Base-by-base conservation (phyloP, 208 protist genomes). In the Strigomonas galati region DNA sequence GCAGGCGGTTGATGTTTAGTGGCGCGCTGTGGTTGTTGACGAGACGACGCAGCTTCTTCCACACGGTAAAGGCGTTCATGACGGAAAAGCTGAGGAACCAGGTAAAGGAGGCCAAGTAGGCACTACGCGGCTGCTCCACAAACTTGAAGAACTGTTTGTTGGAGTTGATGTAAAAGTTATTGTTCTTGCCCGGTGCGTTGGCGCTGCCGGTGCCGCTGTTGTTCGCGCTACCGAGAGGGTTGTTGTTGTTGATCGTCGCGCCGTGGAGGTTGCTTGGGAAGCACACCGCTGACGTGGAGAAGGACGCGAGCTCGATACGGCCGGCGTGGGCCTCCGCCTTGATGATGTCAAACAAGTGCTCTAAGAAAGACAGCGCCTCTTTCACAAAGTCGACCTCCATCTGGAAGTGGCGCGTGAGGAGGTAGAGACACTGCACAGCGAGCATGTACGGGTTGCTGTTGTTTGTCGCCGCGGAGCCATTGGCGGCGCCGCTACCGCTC, bases 371-470 rank as follows among this genome's bases (percentile, higher is more conserved):
- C 15, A 81, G 76, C 2, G 79, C 51, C 51, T 85, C 77, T 62
- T 81, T 80, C 31, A 95, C 69, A 51, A 90, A 75, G 26, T 61
- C 75, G 58, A 70, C 61, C 31, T 78, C 71, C 78, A 92, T 79
- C 72, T 95, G 90, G 60, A 93, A 95, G 72, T 95, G 87, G 17
- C 87, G 84, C 26, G 90, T 93, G 52, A 95, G 55, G 14, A 95
- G 73, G 35, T 87, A 88, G 3, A 95, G 72, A 57, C 81, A 92
- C 82, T 95, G 87, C 14, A 85, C 82, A 0, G 84, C 77, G 30
- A 91, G 43, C 62, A 95, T 71, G 55, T 84, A 54, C 1, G 86
- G 74, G 44, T 82, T 87, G 51, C 65, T 57, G 62, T 67, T 72
- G 61, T 79, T 83, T 14, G 67, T 63, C 14, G 89, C 77, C 30